phyloP scores from a whole-genome alignment of 352 stramenopile species.

The Globisporangium yorkense region DNA sequence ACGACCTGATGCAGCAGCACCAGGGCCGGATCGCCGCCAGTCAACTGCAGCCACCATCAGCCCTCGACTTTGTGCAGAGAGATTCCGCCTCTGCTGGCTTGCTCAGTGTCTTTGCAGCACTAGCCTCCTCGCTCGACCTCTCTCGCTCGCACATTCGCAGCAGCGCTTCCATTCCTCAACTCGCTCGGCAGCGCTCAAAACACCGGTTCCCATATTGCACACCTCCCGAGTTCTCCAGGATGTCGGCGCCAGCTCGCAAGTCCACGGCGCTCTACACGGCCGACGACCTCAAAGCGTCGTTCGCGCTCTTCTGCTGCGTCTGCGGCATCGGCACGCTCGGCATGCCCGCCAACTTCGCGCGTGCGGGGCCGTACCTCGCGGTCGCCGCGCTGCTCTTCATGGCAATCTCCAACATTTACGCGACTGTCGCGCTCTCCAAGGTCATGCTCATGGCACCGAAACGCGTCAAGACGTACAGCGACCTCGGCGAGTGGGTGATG shows the following conservation, averaged over 20 bases:
- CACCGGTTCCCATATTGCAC: neutral
- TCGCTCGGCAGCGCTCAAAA: neutral
- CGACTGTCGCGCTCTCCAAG: conserved; percentile 37
- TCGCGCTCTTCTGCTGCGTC: conserved; percentile 47
- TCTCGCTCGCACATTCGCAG: no score
- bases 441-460: conserved; percentile 40
- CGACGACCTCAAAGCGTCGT: conserved; percentile 39
- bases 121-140: neutral
- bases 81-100: no score
- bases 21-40: no score
- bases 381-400: conserved; percentile 44
- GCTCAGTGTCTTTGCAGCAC: no score
- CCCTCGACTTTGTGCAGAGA: no score
- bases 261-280: conserved; percentile 29
- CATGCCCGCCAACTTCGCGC: conserved; percentile 47
- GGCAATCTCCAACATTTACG: conserved; percentile 41
- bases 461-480: conserved; percentile 39
- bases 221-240: neutral
- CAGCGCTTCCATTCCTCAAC: conserved; percentile 3
- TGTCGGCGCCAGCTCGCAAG: conserved; percentile 7
- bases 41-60: no score
- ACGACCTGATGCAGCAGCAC: no score
- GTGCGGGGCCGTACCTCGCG: conserved; percentile 35
- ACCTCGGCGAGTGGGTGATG: conserved; percentile 42
- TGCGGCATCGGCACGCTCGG: conserved; percentile 56